These are phyloP conservation scores for Amanita fuliginea DNA, from an alignment of 768 basidiomycete genomes.

Conservation along the genomic window DNA sequence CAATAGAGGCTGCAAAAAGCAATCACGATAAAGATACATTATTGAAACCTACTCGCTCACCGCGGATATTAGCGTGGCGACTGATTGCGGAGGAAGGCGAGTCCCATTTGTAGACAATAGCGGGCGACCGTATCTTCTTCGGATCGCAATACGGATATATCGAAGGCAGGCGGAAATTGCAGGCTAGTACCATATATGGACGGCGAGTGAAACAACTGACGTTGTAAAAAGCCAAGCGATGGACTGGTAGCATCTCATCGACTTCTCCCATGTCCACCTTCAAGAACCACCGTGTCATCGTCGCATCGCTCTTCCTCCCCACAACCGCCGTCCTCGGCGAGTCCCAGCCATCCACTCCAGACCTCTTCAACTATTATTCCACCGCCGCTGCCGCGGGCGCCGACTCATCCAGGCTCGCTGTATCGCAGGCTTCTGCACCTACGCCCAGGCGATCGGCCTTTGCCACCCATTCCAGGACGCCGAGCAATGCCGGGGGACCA, in stretches of 20 bases:
- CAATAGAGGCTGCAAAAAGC: not conserved
- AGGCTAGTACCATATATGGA: not conserved
- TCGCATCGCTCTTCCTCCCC: constrained; percentile 81
- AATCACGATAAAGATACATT: not conserved
- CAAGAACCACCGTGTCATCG: constrained; percentile 61
- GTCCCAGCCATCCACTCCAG: constrained; percentile 41
- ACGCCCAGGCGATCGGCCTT: not conserved
- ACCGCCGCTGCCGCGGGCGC: constrained; percentile 12
- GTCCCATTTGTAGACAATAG: no score
- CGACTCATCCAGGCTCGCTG: constrained; percentile 4
- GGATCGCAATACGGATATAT: not conserved
- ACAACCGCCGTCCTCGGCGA: constrained; percentile 57
- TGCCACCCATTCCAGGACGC: constrained; percentile 8
- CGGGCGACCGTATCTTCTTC: not conserved
- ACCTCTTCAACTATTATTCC: constrained; percentile 13
- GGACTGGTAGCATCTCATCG: not conserved
- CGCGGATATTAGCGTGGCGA: not conserved
- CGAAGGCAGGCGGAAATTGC: not conserved
- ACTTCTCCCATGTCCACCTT: constrained; percentile 57
- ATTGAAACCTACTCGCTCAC: not conserved
- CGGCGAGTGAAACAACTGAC: constrained; percentile 5
- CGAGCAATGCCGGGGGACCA: constrained; percentile 12
- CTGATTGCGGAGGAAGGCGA: not conserved
- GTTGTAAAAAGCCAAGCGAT: not conserved
- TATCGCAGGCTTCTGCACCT: not conserved